Base-by-base conservation (phyloP, 2,329 filamentous ascomycete species). In the Scytalidium sp. region DNA sequence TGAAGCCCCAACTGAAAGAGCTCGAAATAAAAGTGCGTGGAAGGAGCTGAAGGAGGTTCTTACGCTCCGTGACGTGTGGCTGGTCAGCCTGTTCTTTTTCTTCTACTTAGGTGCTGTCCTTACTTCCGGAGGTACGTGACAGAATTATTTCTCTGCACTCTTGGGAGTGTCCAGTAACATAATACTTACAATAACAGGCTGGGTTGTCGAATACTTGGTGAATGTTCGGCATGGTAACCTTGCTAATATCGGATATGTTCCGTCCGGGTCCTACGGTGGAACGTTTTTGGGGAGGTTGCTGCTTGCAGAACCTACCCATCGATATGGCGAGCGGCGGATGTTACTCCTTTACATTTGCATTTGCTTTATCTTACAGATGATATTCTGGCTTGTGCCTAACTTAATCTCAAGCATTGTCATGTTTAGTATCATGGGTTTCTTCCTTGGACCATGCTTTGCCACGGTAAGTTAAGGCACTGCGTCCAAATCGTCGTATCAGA, bases 161-260 rank as follows among this genome's bases (percentile, higher is more conserved):
- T n/a, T n/a, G n/a, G n/a, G n/a, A n/a, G n/a, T n/a, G n/a, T n/a
- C n/a, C n/a, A n/a, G n/a, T n/a, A n/a, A n/a, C n/a, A n/a, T n/a
- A n/a, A n/a, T n/a, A n/a, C n/a, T n/a, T n/a, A n/a, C n/a, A 27
- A 8, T n/a, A 8, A 64, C 69, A 51, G 81, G 83, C 1, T 87
- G 82, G 83, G 76, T 85, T 0, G 82, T 86, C 2, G 80, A 85
- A 55, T 87, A 82, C 49, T 71, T 87, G 3, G 77, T 85, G 6
- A 72, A 74, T 2, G 79, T 81, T n/a, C 77, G 83, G 0, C 67
- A 76, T 2, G 82, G 81, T 1, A 68, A 78, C 2, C 66, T 86
- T 0, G 70, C 76, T 0, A 68, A 76, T 17, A 78, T 84, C 64
- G 83, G 82, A 0, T 87, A 85, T 46, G 76, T 87, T 0, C 78